Evolutionary conservation across 1,284 basidiomycete genomes (phyloP).

Genomic region (Puccinia sorghi): DNA sequence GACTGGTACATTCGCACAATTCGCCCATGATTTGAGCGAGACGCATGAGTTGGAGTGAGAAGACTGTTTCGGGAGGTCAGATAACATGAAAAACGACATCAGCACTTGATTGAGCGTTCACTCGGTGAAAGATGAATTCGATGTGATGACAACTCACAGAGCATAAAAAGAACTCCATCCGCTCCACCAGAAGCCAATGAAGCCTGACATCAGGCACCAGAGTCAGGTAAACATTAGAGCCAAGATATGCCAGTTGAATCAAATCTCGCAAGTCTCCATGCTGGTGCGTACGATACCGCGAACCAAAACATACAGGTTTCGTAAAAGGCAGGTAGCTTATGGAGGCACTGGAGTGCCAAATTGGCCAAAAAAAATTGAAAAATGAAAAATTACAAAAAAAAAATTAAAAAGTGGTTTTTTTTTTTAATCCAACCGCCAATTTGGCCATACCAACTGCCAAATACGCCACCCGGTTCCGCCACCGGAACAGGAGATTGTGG

Average conservation of each 20-base stretch:
- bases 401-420: too few species aligned
- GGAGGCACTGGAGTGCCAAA: not conserved
- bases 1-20: not conserved
- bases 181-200: slow-evolving; percentile 18
- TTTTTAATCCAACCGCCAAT: too few species aligned
- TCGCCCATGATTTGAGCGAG: not conserved
- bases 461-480: too few species aligned
- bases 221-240: not conserved
- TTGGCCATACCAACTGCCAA: too few species aligned
- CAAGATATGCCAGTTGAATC: not conserved
- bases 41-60: not conserved
- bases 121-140: not conserved
- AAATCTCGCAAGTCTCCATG: not conserved
- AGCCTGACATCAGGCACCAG: not conserved
- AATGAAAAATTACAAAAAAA: too few species aligned
- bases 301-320: slow-evolving; percentile 12
- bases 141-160: not conserved
- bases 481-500: too few species aligned
- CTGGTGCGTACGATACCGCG: not conserved
- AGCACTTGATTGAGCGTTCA: not conserved
- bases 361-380: not conserved
- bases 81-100: not conserved
- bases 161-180: slow-evolving; percentile 21
- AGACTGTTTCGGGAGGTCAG: not conserved
- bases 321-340: not conserved